Base-by-base conservation (phyloP, 2,329 filamentous ascomycete species). In the Myotisia sp. region DNA sequence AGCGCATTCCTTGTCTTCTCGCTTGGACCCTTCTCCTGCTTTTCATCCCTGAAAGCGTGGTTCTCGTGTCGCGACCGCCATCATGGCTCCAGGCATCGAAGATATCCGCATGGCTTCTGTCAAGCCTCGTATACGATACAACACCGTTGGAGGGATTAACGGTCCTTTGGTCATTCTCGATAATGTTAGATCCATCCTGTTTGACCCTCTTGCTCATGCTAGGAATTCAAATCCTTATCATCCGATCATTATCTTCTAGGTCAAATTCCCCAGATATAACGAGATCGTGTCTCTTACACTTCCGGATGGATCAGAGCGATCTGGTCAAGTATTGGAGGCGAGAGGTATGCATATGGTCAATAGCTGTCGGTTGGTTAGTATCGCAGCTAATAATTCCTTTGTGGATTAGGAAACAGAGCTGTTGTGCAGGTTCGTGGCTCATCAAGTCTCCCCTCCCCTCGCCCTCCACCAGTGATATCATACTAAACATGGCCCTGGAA, bases 91-190 rank as follows among this genome's bases (percentile, higher is more conserved):
- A 44, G 58, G 56, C 29, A 50, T 59, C 31, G 47, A 58, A 44
- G 62, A 64, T 42, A 57, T 56, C 41, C 57, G 62, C 47, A 64
- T 66, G 62, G 55, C 54, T 44, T 55, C 56, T 49, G 62, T 82
- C 56, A 71, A 75, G 55, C 77, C 77, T 47, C 68, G 76, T 56
- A 71, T 95, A 63, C 77, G 80, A 53, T 98, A 98, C 75, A 98
- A 98, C 69, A 98, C 90, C 50, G 85, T 98, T 56, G 83, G 85
- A 55, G 87, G 87, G 68, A 79, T 98, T 63, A 98, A 98, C 66
- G 90, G 90, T 40, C 90, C 90, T 52, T 74, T 98, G 62, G 90
- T 98, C 56, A 87, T 98, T 55, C 74, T 98, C 47, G 90, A 95
- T 59, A 92, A 92, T 73, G 87, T 92, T 60, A 48, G 76, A 64